Percentiles rank a stretch among this genome's conserved stretches.
phyloP scores from a whole-genome alignment of 1,284 basidiomycete species.

The Takashimella tepidaria region DNA sequence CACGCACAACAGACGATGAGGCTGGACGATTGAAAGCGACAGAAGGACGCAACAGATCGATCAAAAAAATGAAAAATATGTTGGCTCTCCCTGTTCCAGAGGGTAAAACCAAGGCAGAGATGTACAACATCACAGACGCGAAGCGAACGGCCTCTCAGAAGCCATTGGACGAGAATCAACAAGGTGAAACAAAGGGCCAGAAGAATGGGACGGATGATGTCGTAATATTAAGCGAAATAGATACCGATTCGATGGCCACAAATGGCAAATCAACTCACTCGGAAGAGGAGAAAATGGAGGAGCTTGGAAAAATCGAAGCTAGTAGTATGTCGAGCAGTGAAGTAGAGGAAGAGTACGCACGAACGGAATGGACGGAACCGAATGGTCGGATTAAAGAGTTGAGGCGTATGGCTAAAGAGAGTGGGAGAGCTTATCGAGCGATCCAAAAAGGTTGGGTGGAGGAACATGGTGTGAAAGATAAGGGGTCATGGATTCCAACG shows the following conservation, averaged over 20 bases:
- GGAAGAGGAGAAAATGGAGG: not conserved
- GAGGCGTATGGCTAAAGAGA: constrained; percentile 26
- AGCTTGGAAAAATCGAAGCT: not conserved
- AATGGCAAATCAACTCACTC: not conserved
- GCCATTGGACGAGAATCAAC: not conserved
- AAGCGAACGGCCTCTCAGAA: constrained; percentile 1
- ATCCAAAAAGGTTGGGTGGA: not conserved
- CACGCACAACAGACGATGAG: constrained; percentile 11
- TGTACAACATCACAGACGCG: constrained; percentile 15
- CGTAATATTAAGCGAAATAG: too few species aligned
- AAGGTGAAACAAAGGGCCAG: too few species aligned
- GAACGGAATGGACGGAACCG: constrained; percentile 31
- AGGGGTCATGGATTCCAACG: not conserved
- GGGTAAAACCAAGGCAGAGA: constrained; percentile 36
- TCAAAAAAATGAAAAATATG: constrained; percentile 24
- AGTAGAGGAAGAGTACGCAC: not conserved
- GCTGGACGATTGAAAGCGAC: constrained; percentile 15
- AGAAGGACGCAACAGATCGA: constrained; percentile 11
- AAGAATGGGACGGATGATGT: not conserved
- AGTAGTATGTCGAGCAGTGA: not conserved
- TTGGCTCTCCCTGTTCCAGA: constrained; percentile 33
- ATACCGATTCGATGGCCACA: not conserved
- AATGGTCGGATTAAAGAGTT: constrained; percentile 21
- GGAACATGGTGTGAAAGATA: not conserved
- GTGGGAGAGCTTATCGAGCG: constrained; percentile 23